Conservation (phyloP, 2,329 filamentous ascomycete species). For the Sarocladiaceae sp. region DNA sequence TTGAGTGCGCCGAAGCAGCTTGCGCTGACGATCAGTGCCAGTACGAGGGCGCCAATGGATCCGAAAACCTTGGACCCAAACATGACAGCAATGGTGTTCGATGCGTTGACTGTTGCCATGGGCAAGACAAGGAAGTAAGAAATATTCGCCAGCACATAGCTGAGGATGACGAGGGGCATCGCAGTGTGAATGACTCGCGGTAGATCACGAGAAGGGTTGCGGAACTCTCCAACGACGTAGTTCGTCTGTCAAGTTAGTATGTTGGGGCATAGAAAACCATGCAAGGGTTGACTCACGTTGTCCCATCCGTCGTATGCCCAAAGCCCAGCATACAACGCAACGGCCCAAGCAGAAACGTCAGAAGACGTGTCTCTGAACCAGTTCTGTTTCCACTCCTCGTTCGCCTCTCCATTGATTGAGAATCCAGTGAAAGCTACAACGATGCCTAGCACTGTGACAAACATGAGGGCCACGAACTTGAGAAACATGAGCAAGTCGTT, state of each 20-base stretch:
- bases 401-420: constrained; percentile 68
- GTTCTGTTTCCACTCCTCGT: constrained; percentile 77
- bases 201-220: constrained; percentile 81
- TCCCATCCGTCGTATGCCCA: constrained; percentile 99
- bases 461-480: constrained; percentile 86
- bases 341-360: constrained; percentile 80
- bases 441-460: constrained; percentile 80
- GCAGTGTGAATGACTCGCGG: constrained; percentile 94
- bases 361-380: constrained; percentile 86
- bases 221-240: constrained; percentile 95
- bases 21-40: constrained; percentile 83
- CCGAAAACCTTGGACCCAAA: constrained; percentile 92
- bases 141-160: constrained; percentile 85
- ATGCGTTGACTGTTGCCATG: constrained; percentile 68
- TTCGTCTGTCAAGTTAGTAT: constrained; percentile 61
- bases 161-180: constrained; percentile 87
- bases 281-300: constrained; percentile 59
- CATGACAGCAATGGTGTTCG: constrained; percentile 92
- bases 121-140: constrained; percentile 94
- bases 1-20: constrained; percentile 95
- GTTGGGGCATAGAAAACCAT: constrained; percentile 11
- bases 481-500: constrained; percentile 95
- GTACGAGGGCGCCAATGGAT: constrained; percentile 68
- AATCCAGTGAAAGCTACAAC: constrained; percentile 83
- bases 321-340: constrained; percentile 88